Evolutionary conservation across 1,139 yeast genomes (phyloP).

Genomic region (Yamadazyma mexicana): DNA sequence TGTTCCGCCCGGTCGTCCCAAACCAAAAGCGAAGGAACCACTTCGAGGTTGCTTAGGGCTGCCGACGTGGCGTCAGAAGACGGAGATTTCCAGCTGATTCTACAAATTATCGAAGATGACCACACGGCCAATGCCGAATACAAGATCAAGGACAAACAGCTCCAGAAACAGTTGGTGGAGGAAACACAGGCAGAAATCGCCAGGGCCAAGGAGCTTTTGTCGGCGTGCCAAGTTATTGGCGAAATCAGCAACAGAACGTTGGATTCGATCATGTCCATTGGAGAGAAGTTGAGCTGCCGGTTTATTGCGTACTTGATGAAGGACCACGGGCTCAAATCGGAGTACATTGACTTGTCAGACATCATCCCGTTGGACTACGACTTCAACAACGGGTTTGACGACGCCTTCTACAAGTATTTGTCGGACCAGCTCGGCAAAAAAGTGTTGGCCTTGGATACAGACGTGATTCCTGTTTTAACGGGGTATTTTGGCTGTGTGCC

Average conservation of each 20-base stretch:
- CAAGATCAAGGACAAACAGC: constrained; percentile 44
- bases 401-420: constrained; percentile 63
- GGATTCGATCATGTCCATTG: constrained; percentile 89
- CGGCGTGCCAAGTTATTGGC: constrained; percentile 89
- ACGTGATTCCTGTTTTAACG: constrained; percentile 83
- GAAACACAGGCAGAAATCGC: constrained; percentile 67
- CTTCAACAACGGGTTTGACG: constrained; percentile 58
- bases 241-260: constrained; percentile 87
- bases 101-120: constrained; percentile 70
- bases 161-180: constrained; percentile 49
- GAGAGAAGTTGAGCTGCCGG: constrained; percentile 88
- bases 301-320: constrained; percentile 84
- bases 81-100: constrained; percentile 51
- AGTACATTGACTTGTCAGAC: constrained; percentile 75
- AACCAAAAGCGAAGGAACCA: constrained; percentile 93
- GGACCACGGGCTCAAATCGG: constrained; percentile 75
- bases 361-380: constrained; percentile 64
- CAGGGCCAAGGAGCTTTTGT: constrained; percentile 65
- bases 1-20: constrained; percentile 93
- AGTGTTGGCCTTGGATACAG: constrained; percentile 45
- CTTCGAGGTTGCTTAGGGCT: constrained; percentile 75
- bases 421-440: constrained; percentile 59
- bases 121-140: constrained; percentile 73
- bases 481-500: constrained; percentile 96
- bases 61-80: constrained; percentile 72